A percentile compares a stretch with the other conserved stretches of the same genome.
Evolutionary conservation across 306 rosid genomes (phyloP).

Genomic region (Pterocarpus santalinus): DNA sequence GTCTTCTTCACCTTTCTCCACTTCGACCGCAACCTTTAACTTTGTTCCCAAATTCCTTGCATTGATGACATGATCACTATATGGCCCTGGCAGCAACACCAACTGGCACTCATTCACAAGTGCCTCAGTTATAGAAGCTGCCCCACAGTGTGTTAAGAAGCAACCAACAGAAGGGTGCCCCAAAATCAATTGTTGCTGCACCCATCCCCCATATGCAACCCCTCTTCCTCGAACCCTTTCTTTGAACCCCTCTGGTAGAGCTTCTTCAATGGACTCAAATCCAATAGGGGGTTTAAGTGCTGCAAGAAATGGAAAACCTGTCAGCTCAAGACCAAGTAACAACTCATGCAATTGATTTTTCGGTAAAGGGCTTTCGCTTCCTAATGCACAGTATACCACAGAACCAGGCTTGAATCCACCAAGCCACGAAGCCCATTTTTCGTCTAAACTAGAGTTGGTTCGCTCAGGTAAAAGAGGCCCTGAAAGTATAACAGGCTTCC

Average conservation of each 20-base stretch:
- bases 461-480: slow-evolving; percentile 43
- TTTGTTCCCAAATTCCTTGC: slow-evolving; percentile 50
- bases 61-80: slow-evolving; percentile 50
- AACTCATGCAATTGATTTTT: slow-evolving; percentile 10
- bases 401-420: slow-evolving; percentile 13
- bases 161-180: slow-evolving; percentile 68
- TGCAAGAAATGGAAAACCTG: slow-evolving; percentile 42
- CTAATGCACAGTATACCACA: slow-evolving; percentile 37
- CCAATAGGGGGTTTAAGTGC: slow-evolving; percentile 30
- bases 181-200: slow-evolving; percentile 62
- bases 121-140: slow-evolving; percentile 62
- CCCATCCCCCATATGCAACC: slow-evolving; percentile 58
- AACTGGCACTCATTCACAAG: slow-evolving; percentile 55
- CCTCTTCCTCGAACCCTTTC: slow-evolving; percentile 45
- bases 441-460: not conserved
- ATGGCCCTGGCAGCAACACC: slow-evolving; percentile 53
- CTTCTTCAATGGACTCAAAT: slow-evolving; percentile 35
- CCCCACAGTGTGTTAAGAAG: slow-evolving; percentile 72
- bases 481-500: slow-evolving; percentile 35
- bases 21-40: slow-evolving; percentile 55
- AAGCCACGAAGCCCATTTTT: slow-evolving; percentile 43
- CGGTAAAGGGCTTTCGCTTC: slow-evolving; percentile 37
- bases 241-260: slow-evolving; percentile 34
- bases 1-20: slow-evolving; percentile 62
- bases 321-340: slow-evolving; percentile 45